phyloP scores from a whole-genome alignment of 768 basidiomycete genomes.

The Imleria badia region DNA sequence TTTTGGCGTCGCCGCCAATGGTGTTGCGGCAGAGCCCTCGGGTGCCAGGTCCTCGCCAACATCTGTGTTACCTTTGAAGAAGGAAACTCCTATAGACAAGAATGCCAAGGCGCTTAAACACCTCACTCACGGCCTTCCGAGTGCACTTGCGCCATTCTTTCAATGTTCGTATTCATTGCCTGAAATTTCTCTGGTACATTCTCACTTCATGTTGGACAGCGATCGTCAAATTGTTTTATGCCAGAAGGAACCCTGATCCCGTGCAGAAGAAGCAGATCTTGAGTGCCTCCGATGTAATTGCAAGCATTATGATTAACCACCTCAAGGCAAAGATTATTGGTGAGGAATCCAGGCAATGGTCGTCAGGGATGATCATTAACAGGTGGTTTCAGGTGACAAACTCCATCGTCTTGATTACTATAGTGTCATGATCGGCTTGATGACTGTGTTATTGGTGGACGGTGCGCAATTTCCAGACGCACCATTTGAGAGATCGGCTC shows the following conservation, averaged over 20 bases:
- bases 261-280: conserved; percentile 76
- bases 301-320: conserved; percentile 71
- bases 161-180: conserved; percentile 56
- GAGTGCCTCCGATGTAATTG: conserved; percentile 66
- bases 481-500: background rate
- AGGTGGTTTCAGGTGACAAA: conserved; percentile 36
- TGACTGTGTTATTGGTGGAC: conserved; percentile 55
- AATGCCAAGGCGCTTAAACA: conserved; percentile 81
- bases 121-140: conserved; percentile 74
- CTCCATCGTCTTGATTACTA: conserved; percentile 47
- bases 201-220: conserved; percentile 44
- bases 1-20: conserved; percentile 33
- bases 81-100: conserved; percentile 49
- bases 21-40: conserved; percentile 25
- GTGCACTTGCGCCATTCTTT: conserved; percentile 77
- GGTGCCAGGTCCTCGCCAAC: conserved; percentile 20
- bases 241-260: conserved; percentile 72
- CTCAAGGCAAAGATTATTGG: conserved; percentile 53
- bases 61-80: conserved; percentile 34
- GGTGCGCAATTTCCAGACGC: conserved; percentile 36
- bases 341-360: conserved; percentile 36
- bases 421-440: conserved; percentile 53
- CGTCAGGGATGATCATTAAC: conserved; percentile 9
- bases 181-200: background rate
- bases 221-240: conserved; percentile 83